A percentile compares a stretch with the other conserved stretches of the same genome.
These are phyloP conservation scores for Trichoderma guizhouense DNA, from an alignment of 2,329 filamentous ascomycete genomes.

Conservation along the genomic window DNA sequence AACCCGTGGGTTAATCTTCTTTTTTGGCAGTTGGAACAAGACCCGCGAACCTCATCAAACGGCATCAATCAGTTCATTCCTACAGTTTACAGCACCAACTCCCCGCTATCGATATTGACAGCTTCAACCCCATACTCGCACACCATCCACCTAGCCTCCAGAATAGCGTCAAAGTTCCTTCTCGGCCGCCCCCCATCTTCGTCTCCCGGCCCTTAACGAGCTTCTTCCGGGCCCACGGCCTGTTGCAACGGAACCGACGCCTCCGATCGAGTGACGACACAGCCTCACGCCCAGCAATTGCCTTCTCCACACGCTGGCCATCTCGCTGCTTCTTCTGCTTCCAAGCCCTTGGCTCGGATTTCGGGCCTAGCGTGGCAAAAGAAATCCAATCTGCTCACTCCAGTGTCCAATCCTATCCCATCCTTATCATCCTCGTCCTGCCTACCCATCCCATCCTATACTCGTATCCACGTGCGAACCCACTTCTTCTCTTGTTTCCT, in stretches of 20 bases:
- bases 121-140: not conserved
- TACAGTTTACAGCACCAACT: not conserved
- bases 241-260: constrained; percentile 5
- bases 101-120: not conserved
- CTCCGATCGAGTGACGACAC: constrained; percentile 14
- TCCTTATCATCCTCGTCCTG: constrained; percentile 9
- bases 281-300: not conserved
- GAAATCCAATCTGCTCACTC: not conserved
- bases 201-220: constrained; percentile 7
- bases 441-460: not conserved
- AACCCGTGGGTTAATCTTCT: not conserved
- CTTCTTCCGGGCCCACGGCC: constrained; percentile 5
- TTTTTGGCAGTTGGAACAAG: not conserved
- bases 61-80: not conserved
- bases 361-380: constrained; percentile 8
- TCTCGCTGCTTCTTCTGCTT: not conserved
- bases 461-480: constrained; percentile 2
- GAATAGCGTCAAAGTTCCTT: not conserved
- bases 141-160: not conserved
- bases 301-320: not conserved
- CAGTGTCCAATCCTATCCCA: not conserved
- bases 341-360: not conserved
- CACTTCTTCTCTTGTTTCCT: constrained; percentile 6
- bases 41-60: not conserved
- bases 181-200: not conserved